phyloP scores from a whole-genome alignment of 1,284 basidiomycete genomes.

The Moniliella sp. region DNA sequence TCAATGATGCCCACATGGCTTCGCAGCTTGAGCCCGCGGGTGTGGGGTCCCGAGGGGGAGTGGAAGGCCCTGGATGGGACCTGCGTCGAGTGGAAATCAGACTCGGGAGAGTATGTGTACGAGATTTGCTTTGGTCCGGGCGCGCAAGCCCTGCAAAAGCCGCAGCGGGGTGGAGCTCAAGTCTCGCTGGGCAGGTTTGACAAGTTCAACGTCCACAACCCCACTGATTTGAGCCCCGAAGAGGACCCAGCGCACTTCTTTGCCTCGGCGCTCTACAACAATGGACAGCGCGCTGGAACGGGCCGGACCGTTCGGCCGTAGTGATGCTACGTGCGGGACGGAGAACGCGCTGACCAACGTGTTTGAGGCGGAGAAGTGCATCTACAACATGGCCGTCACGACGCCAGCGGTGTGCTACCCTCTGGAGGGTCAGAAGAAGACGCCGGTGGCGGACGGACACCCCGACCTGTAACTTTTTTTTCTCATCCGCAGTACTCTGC shows the following conservation, averaged over 20 bases:
- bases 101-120: slow-evolving; percentile 86
- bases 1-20: slow-evolving; percentile 22
- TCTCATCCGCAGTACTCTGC: no score
- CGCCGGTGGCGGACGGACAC: no score
- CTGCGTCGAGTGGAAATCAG: slow-evolving; percentile 56
- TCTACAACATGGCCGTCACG: slow-evolving; percentile 69
- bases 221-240: no score
- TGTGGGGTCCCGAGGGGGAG: slow-evolving; percentile 67
- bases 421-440: no score
- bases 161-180: slow-evolving; percentile 52
- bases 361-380: slow-evolving; percentile 76
- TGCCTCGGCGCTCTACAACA: slow-evolving; percentile 54
- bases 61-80: slow-evolving; percentile 78
- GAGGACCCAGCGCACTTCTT: slow-evolving; percentile 55
- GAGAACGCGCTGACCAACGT: slow-evolving; percentile 65
- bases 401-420: slow-evolving; percentile 61
- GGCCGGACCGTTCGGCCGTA: slow-evolving; percentile 59
- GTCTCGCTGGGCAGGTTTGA: slow-evolving; percentile 56
- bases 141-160: slow-evolving; percentile 64
- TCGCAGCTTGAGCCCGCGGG: slow-evolving; percentile 39
- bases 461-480: no score
- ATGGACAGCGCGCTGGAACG: slow-evolving; percentile 82
- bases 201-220: no score
- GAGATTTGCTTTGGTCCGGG: slow-evolving; percentile 95
- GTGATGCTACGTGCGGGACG: slow-evolving; percentile 53